Conservation (phyloP, 2,329 filamentous ascomycete genomes). For the Hansfordia pulvinata region DNA sequence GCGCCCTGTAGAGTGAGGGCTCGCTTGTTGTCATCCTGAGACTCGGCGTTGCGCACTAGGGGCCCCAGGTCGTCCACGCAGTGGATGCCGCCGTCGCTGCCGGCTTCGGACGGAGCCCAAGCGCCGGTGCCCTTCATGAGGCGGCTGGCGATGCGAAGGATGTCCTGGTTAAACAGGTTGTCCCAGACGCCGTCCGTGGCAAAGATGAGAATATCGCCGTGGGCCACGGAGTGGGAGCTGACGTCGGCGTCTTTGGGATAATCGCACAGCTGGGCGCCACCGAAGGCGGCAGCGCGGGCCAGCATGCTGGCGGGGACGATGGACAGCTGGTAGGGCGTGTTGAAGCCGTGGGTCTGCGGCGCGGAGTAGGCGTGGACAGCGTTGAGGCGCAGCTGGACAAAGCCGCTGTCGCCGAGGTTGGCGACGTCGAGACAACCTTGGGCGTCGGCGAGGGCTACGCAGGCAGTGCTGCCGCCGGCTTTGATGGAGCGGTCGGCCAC, state of each 20-base stretch:
- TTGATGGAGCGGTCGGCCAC: constrained; percentile 58
- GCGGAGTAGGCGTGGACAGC: constrained; percentile 72
- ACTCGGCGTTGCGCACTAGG: constrained; percentile 32
- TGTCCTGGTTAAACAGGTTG: constrained; percentile 84
- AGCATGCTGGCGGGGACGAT: constrained; percentile 72
- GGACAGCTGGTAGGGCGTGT: constrained; percentile 90
- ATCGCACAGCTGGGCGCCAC: constrained; percentile 69
- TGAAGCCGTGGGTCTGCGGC: constrained; percentile 92
- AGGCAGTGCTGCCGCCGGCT: constrained; percentile 86
- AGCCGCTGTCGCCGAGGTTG: constrained; percentile 92
- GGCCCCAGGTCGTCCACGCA: constrained; percentile 46
- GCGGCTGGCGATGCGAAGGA: constrained; percentile 64
- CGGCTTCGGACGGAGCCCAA: constrained; percentile 53
- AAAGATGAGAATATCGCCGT: constrained; percentile 88
- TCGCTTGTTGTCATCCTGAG: constrained; percentile 10
- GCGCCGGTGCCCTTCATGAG: constrained; percentile 63
- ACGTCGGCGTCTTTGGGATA: constrained; percentile 73
- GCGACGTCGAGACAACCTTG: constrained; percentile 74
- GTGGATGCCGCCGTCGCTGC: constrained; percentile 47
- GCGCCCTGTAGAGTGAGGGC: constrained; percentile 55
- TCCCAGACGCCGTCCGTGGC: constrained; percentile 95
- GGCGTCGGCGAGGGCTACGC: constrained; percentile 63
- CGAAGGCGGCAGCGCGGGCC: constrained; percentile 70
- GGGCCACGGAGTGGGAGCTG: constrained; percentile 60
- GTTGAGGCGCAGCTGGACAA: constrained; percentile 73